Evolutionary conservation across 345 rosid species (phyloP).

Genomic region (Diplotaxis tenuifolia): DNA sequence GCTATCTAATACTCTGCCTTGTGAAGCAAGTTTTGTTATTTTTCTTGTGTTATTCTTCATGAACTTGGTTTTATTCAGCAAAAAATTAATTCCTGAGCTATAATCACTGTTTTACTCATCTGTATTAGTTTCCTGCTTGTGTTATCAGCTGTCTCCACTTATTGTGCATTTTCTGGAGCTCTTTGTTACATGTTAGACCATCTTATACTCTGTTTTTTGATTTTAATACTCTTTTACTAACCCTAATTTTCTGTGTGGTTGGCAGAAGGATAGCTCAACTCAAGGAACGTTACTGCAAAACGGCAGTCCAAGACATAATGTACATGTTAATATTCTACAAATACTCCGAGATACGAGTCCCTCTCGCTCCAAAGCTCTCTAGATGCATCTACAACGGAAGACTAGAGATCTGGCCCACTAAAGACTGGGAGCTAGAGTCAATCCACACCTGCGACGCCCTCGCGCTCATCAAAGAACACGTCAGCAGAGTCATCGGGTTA

Average conservation of each 20-base stretch:
- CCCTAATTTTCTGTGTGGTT: neutral
- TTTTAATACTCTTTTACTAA: neutral
- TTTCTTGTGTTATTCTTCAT: neutral
- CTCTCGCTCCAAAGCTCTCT: conserved; percentile 81
- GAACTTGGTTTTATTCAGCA: neutral
- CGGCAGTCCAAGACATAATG: conserved; percentile 85
- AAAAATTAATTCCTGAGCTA: no score
- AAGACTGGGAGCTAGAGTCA: conserved; percentile 93
- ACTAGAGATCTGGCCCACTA: conserved; percentile 85
- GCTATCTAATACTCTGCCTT: conserved; percentile 17
- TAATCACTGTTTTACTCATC: neutral
- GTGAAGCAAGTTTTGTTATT: conserved; percentile 30
- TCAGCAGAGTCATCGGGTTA: conserved; percentile 67
- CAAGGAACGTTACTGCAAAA: conserved; percentile 61
- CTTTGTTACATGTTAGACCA: neutral
- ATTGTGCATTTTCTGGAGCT: neutral
- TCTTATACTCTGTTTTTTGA: neutral
- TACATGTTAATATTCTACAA: conserved; percentile 76
- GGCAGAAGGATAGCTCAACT: conserved; percentile 78
- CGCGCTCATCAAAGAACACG: conserved; percentile 74
- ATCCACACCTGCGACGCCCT: conserved; percentile 64
- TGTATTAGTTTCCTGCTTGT: neutral
- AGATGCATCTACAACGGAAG: conserved; percentile 77
- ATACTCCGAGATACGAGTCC: conserved; percentile 82
- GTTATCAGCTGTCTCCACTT: neutral